Conservation (phyloP, 2,329 filamentous ascomycete genomes). For the Ramichloridium luteum region DNA sequence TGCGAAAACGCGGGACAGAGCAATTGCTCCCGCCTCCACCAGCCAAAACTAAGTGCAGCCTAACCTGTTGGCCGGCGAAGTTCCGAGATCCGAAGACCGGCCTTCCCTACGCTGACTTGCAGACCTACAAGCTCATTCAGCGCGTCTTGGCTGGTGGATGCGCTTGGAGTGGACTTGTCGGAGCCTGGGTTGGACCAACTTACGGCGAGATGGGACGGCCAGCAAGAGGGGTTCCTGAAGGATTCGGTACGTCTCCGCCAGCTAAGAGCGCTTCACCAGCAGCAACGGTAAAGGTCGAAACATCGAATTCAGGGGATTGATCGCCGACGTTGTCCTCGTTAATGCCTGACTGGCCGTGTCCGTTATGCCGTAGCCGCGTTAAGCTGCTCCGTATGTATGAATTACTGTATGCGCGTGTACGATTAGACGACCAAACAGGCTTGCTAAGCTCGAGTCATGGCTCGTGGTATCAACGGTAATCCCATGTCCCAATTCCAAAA, state of each 20-base stretch:
- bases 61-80: slow-evolving; percentile 57
- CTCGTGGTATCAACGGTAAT: no score
- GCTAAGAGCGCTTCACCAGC: slow-evolving; percentile 3
- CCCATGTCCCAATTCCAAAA: no score
- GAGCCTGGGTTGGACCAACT: slow-evolving; percentile 61
- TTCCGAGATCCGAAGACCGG: slow-evolving; percentile 80
- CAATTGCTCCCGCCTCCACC: slow-evolving; percentile 24
- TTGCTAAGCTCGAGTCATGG: no score
- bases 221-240: slow-evolving; percentile 65
- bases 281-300: slow-evolving; percentile 4
- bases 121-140: slow-evolving; percentile 73
- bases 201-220: slow-evolving; percentile 36
- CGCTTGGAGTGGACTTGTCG: slow-evolving; percentile 68
- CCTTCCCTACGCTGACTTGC: slow-evolving; percentile 64
- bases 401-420: no score
- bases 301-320: no score
- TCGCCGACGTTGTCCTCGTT: no score
- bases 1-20: slow-evolving; percentile 28
- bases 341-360: no score
- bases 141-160: slow-evolving; percentile 61
- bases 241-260: slow-evolving; percentile 40
- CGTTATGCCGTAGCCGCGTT: no score
- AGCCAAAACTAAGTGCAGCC: slow-evolving; percentile 50
- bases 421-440: no score
- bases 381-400: no score